phyloP scores from a whole-genome alignment of 2,329 filamentous ascomycete species.

The Eutypella sp. region DNA sequence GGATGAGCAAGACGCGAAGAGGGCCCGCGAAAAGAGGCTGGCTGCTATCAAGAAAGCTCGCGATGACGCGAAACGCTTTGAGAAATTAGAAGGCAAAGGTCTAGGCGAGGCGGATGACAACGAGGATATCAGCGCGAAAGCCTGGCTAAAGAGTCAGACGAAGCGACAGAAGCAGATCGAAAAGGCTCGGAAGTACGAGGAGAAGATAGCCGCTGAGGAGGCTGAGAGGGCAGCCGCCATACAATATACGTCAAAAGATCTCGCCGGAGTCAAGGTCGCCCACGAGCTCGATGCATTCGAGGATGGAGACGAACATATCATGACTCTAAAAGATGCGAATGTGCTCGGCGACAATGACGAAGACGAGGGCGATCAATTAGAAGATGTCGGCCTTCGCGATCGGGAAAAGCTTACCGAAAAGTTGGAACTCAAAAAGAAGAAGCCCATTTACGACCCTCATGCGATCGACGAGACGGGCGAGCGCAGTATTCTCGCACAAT shows the following conservation, averaged over 20 bases:
- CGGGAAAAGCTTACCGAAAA: conserved; percentile 69
- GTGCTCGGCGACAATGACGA: conserved; percentile 70
- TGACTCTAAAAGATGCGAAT: conserved; percentile 90
- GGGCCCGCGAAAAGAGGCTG: conserved; percentile 72
- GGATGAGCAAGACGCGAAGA: conserved; percentile 72
- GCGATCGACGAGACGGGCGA: conserved; percentile 62
- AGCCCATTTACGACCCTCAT: conserved; percentile 81
- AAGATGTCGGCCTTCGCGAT: conserved; percentile 68
- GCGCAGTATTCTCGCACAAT: conserved; percentile 74
- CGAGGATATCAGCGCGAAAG: conserved; percentile 68
- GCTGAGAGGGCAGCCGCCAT: conserved; percentile 55
- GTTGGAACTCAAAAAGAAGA: conserved; percentile 84
- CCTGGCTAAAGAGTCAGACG: conserved; percentile 86
- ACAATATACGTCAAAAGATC: conserved; percentile 77
- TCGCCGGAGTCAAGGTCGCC: conserved; percentile 86
- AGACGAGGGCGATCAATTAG: conserved; percentile 85
- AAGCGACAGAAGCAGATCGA: conserved; percentile 91
- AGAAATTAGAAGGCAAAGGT: conserved; percentile 74
- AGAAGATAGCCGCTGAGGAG: conserved; percentile 75
- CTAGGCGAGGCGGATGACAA: conserved; percentile 70
- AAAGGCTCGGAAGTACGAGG: conserved; percentile 64
- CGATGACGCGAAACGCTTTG: conserved; percentile 72
- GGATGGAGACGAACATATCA: conserved; percentile 78
- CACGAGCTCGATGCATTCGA: conserved; percentile 81
- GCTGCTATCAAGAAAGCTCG: conserved; percentile 82